Conservation (phyloP, 192 early-diverging fungal species). For the Coemansia sp. region DNA sequence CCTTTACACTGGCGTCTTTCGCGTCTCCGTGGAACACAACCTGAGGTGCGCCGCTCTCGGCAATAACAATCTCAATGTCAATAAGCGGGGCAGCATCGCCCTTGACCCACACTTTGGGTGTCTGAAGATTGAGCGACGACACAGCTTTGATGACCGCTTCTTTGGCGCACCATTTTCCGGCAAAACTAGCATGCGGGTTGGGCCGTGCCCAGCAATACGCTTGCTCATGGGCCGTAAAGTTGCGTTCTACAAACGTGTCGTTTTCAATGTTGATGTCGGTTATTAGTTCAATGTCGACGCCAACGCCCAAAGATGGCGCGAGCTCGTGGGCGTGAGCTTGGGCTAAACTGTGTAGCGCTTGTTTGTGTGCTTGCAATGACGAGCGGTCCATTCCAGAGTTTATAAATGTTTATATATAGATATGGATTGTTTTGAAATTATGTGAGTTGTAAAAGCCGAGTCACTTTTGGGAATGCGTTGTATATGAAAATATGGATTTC, state of each 20-base stretch:
- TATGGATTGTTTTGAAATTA: background rate
- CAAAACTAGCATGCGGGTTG: constrained; percentile 79
- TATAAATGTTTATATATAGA: background rate
- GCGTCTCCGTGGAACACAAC: constrained; percentile 84
- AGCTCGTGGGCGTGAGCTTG: constrained; percentile 19
- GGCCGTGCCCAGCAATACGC: constrained; percentile 72
- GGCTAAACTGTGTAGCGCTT: constrained; percentile 23
- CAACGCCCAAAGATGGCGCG: constrained; percentile 54
- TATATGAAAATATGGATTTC: background rate
- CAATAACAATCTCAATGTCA: constrained; percentile 83
- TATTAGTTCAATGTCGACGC: constrained; percentile 89
- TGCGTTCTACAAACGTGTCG: constrained; percentile 83
- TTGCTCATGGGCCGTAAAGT: constrained; percentile 82
- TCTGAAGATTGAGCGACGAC: constrained; percentile 57
- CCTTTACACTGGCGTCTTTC: constrained; percentile 65
- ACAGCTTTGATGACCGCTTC: constrained; percentile 96
- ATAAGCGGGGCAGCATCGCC: constrained; percentile 83
- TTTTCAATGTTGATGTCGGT: constrained; percentile 80
- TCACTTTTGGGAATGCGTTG: constrained; percentile 5
- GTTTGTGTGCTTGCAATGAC: constrained; percentile 15
- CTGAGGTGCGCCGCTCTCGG: constrained; percentile 71
- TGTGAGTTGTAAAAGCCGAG: background rate
- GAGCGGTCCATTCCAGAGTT: constrained; percentile 9
- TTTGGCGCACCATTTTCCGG: constrained; percentile 95
- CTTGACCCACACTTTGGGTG: constrained; percentile 67